Conservation (phyloP, 345 rosid genomes). For the Abelmoschus esculentus region DNA sequence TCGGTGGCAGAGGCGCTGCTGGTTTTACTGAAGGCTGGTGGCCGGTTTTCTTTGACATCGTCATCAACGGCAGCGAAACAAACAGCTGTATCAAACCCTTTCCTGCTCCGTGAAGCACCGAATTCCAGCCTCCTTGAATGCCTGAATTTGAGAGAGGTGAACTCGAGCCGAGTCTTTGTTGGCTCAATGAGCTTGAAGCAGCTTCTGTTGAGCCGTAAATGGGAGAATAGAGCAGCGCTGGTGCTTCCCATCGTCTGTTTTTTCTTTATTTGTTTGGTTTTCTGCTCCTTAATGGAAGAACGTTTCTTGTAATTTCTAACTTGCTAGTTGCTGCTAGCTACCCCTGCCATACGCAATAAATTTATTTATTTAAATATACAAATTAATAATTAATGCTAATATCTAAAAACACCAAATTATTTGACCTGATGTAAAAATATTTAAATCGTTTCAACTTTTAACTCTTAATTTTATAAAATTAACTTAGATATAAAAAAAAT, state of each 20-base stretch:
- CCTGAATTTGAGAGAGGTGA: slow-evolving; percentile 21
- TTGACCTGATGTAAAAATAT: too few relatives aligned
- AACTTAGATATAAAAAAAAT: too few relatives aligned
- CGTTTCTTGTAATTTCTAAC: background rate
- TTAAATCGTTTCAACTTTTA: too few relatives aligned
- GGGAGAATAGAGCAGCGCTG: slow-evolving; percentile 46
- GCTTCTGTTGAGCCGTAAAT: slow-evolving; percentile 40
- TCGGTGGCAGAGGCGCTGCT: slow-evolving; percentile 21
- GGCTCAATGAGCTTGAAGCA: slow-evolving; percentile 29
- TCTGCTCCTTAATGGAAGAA: background rate
- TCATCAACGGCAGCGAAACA: slow-evolving; percentile 43
- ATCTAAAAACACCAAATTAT: too few relatives aligned
- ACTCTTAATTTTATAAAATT: too few relatives aligned
- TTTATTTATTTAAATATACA: background rate
- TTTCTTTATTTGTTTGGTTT: background rate
- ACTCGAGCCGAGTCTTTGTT: background rate
- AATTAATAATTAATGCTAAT: too few relatives aligned
- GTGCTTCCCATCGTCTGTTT: slow-evolving; percentile 44
- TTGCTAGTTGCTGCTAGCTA: too few relatives aligned
- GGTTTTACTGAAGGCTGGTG: background rate
- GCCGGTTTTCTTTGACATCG: background rate
- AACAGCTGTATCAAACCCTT: slow-evolving; percentile 12
- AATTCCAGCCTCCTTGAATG: slow-evolving; percentile 25
- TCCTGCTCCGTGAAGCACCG: slow-evolving; percentile 23
- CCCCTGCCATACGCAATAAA: background rate